phyloP scores from a whole-genome alignment of 2,329 filamentous ascomycete species.

The Metarhizium sp. region DNA sequence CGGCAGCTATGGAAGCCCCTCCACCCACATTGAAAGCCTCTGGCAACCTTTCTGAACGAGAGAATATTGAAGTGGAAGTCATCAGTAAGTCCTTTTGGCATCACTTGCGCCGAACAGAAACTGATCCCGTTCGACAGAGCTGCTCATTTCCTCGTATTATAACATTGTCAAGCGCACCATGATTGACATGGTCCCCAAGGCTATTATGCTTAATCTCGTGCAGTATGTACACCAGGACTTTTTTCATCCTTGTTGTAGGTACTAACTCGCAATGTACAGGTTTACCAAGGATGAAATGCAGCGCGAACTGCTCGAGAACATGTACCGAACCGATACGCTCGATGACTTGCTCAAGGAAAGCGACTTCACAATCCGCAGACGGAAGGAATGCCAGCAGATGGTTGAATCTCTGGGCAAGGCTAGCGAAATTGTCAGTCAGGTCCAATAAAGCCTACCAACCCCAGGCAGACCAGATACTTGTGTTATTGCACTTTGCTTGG shows the following conservation, averaged over 20 bases:
- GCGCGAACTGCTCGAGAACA: constrained; percentile 88
- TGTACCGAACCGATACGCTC: constrained; percentile 86
- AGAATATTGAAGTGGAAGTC: constrained; percentile 92
- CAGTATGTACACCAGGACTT: constrained; percentile 52
- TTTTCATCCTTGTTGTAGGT: neutral
- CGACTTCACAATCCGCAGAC: constrained; percentile 86
- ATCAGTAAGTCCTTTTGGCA: constrained; percentile 61
- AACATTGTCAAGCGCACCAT: constrained; percentile 97
- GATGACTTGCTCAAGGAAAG: constrained; percentile 96
- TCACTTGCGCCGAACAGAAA: neutral
- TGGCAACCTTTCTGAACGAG: constrained; percentile 85
- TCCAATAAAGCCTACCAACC: constrained; percentile 36
- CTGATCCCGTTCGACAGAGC: constrained; percentile 44
- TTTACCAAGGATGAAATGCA: constrained; percentile 99
- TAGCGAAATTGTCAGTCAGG: constrained; percentile 88
- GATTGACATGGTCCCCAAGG: constrained; percentile 99
- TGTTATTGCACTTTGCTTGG: neutral
- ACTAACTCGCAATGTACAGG: constrained; percentile 32
- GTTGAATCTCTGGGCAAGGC: constrained; percentile 85
- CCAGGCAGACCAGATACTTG: neutral
- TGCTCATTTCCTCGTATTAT: constrained; percentile 93
- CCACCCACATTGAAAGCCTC: constrained; percentile 90
- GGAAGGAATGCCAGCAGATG: constrained; percentile 99
- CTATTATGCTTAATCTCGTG: constrained; percentile 95
- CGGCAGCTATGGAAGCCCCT: constrained; percentile 97